These are phyloP conservation scores for Ceratobasidium sp. DNA, from an alignment of 1,284 basidiomycete species.

Conservation along the genomic window DNA sequence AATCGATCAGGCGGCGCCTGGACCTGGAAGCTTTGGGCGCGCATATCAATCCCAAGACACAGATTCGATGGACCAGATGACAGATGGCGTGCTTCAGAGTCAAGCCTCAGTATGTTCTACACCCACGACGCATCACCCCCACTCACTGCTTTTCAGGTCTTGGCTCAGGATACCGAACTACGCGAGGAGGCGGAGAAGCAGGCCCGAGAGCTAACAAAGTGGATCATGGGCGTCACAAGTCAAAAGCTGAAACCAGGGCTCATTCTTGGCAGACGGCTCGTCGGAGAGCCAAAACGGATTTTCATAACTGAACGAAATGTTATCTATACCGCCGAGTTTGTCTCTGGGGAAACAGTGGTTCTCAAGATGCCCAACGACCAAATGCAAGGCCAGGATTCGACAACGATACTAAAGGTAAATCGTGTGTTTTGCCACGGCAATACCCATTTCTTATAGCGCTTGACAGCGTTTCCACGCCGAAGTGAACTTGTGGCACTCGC, in stretches of 20 bases:
- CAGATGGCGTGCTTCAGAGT: too few relatives aligned
- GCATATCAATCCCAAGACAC: not conserved
- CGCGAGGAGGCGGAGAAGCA: too few relatives aligned
- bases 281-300: not conserved
- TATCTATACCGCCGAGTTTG: not conserved
- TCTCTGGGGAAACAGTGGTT: not conserved
- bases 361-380: not conserved
- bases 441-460: too few relatives aligned
- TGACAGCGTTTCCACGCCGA: not conserved
- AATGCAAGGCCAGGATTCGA: not conserved
- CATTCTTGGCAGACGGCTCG: not conserved
- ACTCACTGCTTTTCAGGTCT: too few relatives aligned
- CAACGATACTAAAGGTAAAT: not conserved
- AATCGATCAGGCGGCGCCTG: not conserved
- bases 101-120: too few relatives aligned
- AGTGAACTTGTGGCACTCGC: not conserved
- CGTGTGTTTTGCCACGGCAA: too few relatives aligned
- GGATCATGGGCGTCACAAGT: constrained; percentile 3
- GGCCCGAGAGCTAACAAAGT: too few relatives aligned
- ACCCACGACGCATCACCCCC: too few relatives aligned
- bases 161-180: too few relatives aligned
- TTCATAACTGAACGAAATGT: not conserved
- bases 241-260: not conserved
- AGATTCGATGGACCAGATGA: too few relatives aligned
- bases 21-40: not conserved